A percentile compares a stretch with the other conserved stretches of the same genome.
Evolutionary conservation across 495 filamentous ascomycete genomes (phyloP).

Genomic region (Neurospora tetraspora): DNA sequence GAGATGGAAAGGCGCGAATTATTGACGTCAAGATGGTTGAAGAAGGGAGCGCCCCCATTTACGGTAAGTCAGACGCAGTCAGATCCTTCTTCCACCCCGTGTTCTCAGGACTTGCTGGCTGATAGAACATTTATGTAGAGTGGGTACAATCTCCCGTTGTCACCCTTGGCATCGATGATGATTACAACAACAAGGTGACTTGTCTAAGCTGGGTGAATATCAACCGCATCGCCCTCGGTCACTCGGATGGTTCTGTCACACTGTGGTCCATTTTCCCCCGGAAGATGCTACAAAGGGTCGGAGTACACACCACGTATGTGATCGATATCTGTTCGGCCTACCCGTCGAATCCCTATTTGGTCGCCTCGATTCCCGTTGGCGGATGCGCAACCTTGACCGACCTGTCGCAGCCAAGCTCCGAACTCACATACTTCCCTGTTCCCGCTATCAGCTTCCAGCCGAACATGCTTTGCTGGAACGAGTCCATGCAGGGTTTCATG

Average conservation of each 20-base stretch:
- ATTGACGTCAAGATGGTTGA: conserved; percentile 23
- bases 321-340: conserved; percentile 39
- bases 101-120: neutral
- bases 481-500: conserved; percentile 35
- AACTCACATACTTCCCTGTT: conserved; percentile 35
- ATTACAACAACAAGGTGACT: conserved; percentile 34
- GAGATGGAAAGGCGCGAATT: conserved; percentile 33
- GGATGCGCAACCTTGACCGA: conserved; percentile 36
- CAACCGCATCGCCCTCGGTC: conserved; percentile 36
- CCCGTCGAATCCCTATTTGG: conserved; percentile 34
- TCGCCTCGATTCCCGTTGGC: conserved; percentile 36
- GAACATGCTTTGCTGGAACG: conserved; percentile 36
- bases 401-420: conserved; percentile 32
- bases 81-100: neutral
- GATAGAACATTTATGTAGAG: conserved; percentile 14
- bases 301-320: conserved; percentile 32
- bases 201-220: conserved; percentile 39
- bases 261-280: conserved; percentile 38
- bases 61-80: conserved; percentile 20
- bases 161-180: conserved; percentile 28
- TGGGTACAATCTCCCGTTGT: conserved; percentile 29
- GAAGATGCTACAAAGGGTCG: conserved; percentile 28
- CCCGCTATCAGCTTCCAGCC: conserved; percentile 37
- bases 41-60: conserved; percentile 12
- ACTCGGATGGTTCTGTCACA: conserved; percentile 37